Conservation (phyloP, 116 monocot genomes). For the Posidonia oceanica region DNA sequence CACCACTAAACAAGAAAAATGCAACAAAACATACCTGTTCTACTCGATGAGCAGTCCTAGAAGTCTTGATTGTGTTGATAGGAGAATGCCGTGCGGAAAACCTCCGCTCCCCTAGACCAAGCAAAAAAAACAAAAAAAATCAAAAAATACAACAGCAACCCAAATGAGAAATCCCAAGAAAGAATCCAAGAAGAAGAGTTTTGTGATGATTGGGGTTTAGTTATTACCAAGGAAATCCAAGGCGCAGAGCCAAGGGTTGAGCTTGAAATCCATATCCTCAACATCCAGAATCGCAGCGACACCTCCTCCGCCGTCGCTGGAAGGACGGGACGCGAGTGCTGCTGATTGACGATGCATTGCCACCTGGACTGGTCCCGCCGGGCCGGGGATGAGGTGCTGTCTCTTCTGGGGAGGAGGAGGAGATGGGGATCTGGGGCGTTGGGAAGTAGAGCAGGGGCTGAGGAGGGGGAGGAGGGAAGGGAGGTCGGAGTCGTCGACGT, state of each 20-base stretch:
- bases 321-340: slow-evolving; percentile 1
- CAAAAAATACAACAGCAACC: background rate
- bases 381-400: slow-evolving; percentile 44
- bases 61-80: slow-evolving; percentile 7
- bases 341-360: slow-evolving; percentile 33
- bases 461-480: slow-evolving; percentile 6
- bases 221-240: slow-evolving; percentile 45
- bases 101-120: background rate
- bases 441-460: slow-evolving; percentile 8
- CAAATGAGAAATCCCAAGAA: background rate
- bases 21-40: background rate
- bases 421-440: slow-evolving; percentile 1
- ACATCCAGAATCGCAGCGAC: background rate
- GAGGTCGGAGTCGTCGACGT: slow-evolving; percentile 64
- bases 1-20: background rate
- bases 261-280: slow-evolving; percentile 47
- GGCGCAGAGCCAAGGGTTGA: slow-evolving; percentile 63
- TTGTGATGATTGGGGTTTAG: background rate
- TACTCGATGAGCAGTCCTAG: slow-evolving; percentile 10
- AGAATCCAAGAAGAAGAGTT: background rate
- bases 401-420: background rate
- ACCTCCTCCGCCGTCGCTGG: background rate
- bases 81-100: background rate
- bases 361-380: slow-evolving; percentile 58
- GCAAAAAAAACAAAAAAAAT: background rate